phyloP scores from a whole-genome alignment of 2,329 filamentous ascomycete species.

The Phoma sp. region DNA sequence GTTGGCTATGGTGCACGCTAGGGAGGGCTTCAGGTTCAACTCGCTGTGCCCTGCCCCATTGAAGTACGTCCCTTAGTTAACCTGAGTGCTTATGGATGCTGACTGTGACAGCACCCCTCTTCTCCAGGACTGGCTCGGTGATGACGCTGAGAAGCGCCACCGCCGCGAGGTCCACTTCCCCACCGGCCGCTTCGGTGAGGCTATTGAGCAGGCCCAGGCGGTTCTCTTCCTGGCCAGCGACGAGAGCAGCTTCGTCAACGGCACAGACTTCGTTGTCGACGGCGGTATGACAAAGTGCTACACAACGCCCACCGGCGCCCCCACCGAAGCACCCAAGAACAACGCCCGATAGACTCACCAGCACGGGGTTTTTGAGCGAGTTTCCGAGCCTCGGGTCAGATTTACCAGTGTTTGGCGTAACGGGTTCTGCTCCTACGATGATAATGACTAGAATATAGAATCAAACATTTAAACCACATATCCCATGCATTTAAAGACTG shows the following conservation, averaged over 20 bases:
- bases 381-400: not conserved
- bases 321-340: constrained; percentile 62
- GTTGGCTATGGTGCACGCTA: constrained; percentile 88
- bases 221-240: constrained; percentile 88
- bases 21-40: constrained; percentile 91
- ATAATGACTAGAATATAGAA: constrained; percentile 20
- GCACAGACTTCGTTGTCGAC: constrained; percentile 91
- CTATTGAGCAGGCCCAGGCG: constrained; percentile 90
- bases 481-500: too few relatives aligned
- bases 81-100: constrained; percentile 3
- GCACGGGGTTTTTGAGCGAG: not conserved
- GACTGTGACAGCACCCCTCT: constrained; percentile 71
- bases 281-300: constrained; percentile 95
- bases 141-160: constrained; percentile 80
- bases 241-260: constrained; percentile 89
- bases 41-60: constrained; percentile 87
- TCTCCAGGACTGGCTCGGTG: constrained; percentile 91
- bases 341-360: constrained; percentile 38
- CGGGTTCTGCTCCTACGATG: not conserved
- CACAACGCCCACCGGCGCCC: constrained; percentile 67
- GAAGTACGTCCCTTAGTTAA: constrained; percentile 62
- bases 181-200: constrained; percentile 85
- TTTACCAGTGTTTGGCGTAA: not conserved
- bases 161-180: constrained; percentile 91
- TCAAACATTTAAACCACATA: not conserved